phyloP scores from a whole-genome alignment of 345 rosid species.

The Boechera retrofracta region DNA sequence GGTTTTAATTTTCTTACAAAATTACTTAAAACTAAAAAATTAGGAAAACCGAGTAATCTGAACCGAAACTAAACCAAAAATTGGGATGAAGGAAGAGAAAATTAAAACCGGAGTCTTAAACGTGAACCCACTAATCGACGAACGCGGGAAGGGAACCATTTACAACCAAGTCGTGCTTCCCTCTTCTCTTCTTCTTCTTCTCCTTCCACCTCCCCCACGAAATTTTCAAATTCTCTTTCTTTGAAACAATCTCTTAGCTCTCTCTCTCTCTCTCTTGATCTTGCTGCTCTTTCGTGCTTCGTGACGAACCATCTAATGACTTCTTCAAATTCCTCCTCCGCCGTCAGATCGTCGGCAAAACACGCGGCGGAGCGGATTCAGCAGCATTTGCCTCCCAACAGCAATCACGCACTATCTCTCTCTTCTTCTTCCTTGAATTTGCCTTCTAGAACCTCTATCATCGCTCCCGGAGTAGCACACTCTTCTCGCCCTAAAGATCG shows the following conservation, averaged over 20 bases:
- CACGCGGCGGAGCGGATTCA: slow-evolving; percentile 50
- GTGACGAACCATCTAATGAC: slow-evolving; percentile 21
- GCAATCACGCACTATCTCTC: slow-evolving; percentile 33
- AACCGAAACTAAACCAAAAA: too few species aligned
- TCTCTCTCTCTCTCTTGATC: slow-evolving; percentile 6
- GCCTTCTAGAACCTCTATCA: slow-evolving; percentile 47
- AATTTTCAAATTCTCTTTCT: slow-evolving; percentile 22
- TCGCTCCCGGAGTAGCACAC: slow-evolving; percentile 40
- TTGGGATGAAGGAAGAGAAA: too few species aligned
- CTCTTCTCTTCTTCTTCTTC: slow-evolving; percentile 27
- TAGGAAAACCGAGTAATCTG: too few species aligned
- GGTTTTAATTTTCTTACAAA: too few species aligned
- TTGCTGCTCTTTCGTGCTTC: slow-evolving; percentile 7
- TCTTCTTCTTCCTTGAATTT: slow-evolving; percentile 48
- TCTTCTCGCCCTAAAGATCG: slow-evolving; percentile 55
- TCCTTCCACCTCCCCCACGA: slow-evolving; percentile 39
- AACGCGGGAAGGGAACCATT: slow-evolving; percentile 70
- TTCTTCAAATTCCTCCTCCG: slow-evolving; percentile 44
- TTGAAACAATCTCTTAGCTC: slow-evolving; percentile 19
- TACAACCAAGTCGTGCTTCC: slow-evolving; percentile 37
- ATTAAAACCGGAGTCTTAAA: neutral
- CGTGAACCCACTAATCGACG: slow-evolving; percentile 40
- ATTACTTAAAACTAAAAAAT: too few species aligned
- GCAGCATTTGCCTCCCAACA: slow-evolving; percentile 45
- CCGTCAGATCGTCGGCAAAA: slow-evolving; percentile 48